phyloP scores from a whole-genome alignment of 2,329 filamentous ascomycete genomes.

The Myriosclerotinia scirpicola region DNA sequence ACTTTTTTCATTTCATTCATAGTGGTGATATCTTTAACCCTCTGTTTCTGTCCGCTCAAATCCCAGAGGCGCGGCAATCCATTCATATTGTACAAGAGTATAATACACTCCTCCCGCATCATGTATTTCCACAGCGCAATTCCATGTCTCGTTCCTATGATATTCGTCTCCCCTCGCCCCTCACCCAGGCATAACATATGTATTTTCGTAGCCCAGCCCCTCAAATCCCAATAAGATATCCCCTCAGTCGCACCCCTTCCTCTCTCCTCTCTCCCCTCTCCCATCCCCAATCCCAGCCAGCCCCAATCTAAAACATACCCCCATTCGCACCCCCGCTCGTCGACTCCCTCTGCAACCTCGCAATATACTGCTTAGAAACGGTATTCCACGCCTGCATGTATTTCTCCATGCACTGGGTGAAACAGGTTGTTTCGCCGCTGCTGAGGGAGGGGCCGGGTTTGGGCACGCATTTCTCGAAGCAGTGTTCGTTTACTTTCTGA shows the following conservation, averaged over 20 bases:
- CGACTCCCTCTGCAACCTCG: conserved; percentile 38
- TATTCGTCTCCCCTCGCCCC: background rate
- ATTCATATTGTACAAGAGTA: conserved; percentile 20
- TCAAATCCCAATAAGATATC: background rate
- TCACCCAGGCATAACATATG: background rate
- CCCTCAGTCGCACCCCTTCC: background rate
- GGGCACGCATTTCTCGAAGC: conserved; percentile 75
- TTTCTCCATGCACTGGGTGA: conserved; percentile 79
- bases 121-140: background rate
- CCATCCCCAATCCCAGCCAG: background rate
- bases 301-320: conserved; percentile 13
- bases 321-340: conserved; percentile 3
- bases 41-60: conserved; percentile 2
- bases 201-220: background rate
- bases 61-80: background rate
- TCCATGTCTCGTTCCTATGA: background rate
- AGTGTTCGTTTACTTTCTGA: conserved; percentile 78
- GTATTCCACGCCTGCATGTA: conserved; percentile 80
- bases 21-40: conserved; percentile 12
- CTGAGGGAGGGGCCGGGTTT: conserved; percentile 64
- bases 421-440: conserved; percentile 67
- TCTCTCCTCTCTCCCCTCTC: background rate
- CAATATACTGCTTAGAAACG: conserved; percentile 67
- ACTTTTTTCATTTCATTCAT: conserved; percentile 1
- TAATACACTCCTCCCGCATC: conserved; percentile 17